These are phyloP conservation scores for Ceratocystis papillata DNA, from an alignment of 2,329 filamentous ascomycete genomes.

Conservation along the genomic window DNA sequence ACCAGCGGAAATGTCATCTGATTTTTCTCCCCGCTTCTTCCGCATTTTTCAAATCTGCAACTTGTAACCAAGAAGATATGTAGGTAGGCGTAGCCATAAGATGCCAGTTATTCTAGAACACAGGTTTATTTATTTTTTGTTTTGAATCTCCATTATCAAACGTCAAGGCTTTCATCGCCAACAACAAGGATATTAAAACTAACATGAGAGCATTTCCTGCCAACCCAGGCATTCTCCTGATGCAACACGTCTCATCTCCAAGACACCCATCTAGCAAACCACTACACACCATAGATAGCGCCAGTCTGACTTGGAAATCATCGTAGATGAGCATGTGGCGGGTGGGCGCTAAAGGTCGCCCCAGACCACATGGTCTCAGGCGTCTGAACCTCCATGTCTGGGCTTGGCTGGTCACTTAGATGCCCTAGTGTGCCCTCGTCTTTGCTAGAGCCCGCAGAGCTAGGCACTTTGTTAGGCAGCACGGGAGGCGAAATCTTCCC, in stretches of 20 bases:
- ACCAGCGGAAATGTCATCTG: background rate
- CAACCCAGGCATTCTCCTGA: background rate
- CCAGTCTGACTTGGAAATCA: background rate
- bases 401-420: background rate
- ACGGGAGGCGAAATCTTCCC: background rate
- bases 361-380: background rate
- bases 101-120: too few species aligned
- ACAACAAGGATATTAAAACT: background rate
- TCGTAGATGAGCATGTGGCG: background rate
- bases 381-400: background rate
- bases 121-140: background rate
- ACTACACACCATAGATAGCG: background rate
- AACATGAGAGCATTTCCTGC: background rate
- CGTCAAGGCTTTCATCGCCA: background rate
- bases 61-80: too few species aligned
- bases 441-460: background rate
- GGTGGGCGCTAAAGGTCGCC: background rate
- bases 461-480: background rate
- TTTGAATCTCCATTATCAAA: background rate
- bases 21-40: background rate
- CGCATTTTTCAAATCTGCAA: too few species aligned
- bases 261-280: background rate
- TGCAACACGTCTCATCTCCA: too few species aligned
- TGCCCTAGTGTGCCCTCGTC: background rate
- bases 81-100: too few species aligned